phyloP scores from a whole-genome alignment of 768 basidiomycete genomes.

The Lactarius pseudohatsudake region DNA sequence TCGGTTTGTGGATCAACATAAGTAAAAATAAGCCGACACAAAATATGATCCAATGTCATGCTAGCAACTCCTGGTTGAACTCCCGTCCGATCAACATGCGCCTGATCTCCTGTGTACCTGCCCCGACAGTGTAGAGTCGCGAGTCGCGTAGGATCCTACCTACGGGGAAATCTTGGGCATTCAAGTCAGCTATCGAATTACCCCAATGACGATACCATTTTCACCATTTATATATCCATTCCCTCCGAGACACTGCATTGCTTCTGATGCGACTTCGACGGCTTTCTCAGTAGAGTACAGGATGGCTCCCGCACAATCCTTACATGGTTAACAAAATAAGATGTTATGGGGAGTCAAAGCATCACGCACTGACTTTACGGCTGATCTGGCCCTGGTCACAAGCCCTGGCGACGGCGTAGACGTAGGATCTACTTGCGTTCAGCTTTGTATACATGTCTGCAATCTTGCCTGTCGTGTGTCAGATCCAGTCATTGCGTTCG shows the following conservation, averaged over 20 bases:
- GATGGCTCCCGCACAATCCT: constrained; percentile 97
- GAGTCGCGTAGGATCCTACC: constrained; percentile 88
- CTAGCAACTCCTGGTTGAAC: constrained; percentile 69
- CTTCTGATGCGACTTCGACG: constrained; percentile 87
- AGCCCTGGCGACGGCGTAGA: constrained; percentile 89
- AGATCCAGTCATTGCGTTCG: constrained; percentile 23
- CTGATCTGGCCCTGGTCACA: constrained; percentile 81
- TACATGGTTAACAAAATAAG: not conserved
- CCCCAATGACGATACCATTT: not conserved
- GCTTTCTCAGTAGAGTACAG: constrained; percentile 91
- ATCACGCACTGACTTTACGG: constrained; percentile 55
- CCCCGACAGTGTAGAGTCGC: constrained; percentile 88
- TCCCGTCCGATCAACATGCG: constrained; percentile 93
- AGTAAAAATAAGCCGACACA: not conserved
- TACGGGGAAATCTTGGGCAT: constrained; percentile 75
- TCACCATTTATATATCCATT: constrained; percentile 94
- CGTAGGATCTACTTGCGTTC: constrained; percentile 84
- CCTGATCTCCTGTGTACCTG: constrained; percentile 95
- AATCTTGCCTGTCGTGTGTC: constrained; percentile 56
- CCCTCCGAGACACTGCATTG: constrained; percentile 91
- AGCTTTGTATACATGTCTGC: constrained; percentile 96
- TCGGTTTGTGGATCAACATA: not conserved
- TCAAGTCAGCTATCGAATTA: not conserved
- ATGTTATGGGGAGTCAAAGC: not conserved
- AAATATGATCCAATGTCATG: not conserved